Evolutionary conservation across 768 basidiomycete genomes (phyloP), one percentile per base, ranked within the genome.

Genomic region (Auriculariales sp.): DNA sequence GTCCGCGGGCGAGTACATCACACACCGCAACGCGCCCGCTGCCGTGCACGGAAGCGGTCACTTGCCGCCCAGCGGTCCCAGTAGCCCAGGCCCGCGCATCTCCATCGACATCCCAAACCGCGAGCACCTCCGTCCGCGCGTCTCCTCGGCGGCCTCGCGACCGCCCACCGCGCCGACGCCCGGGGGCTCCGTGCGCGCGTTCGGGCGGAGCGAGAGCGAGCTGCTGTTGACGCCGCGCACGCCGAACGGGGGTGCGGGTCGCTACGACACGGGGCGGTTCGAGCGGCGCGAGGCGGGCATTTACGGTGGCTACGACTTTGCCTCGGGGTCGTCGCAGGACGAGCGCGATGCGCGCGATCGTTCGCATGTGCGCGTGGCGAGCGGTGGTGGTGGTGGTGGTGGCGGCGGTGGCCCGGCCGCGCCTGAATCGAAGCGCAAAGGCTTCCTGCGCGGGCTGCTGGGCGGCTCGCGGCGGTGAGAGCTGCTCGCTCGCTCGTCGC

Each of bases 381-480:
- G n/a, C n/a, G 39, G 39, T 15, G 39, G 39, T 25, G 27, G 39
- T 44, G 22, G 39, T n/a, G 39, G 39, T 25, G 39, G 39, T 25
- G 27, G 39, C 39, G 22, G 39, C 39, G 39, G 7, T 75, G 9
- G 69, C 74, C n/a, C 64, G 63, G 35, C 57, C 12, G 58, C 58
- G 27, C 56, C 55, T 27, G 25, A 49, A 14, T 50, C 53, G 32
- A 68, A 60, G 57, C 59, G 57, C 45, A 71, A 65, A 53, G 61
- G 63, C n/a, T 59, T 73, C 46, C 59, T 73, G 34, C 72, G 65
- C 4, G 66, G 65, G 17, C 60, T 72, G n/a, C n/a, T n/a, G n/a
- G n/a, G n/a, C n/a, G n/a, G n/a, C n/a, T n/a, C n/a, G n/a, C n/a
- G n/a, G n/a, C n/a, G n/a, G n/a, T n/a, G n/a, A n/a, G n/a, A n/a